Percentiles rank a stretch among this genome's conserved stretches.
Conservation (phyloP, 2,329 filamentous ascomycete species). For the Penicillium sp. region DNA sequence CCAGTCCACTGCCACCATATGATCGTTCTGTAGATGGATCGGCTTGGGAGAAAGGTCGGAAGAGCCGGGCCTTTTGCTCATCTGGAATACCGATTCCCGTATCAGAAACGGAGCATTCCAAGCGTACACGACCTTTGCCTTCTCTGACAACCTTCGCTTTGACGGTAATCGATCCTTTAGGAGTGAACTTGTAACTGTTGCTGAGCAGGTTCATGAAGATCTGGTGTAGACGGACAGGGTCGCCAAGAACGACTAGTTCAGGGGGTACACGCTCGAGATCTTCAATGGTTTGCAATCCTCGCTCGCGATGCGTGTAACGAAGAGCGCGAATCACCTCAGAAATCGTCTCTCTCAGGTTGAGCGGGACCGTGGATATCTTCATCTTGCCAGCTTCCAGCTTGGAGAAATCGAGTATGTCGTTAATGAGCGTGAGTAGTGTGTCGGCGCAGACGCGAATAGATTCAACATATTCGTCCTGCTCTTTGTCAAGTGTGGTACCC, state of each 20-base stretch:
- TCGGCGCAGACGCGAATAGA: constrained; percentile 69
- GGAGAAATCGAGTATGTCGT: constrained; percentile 87
- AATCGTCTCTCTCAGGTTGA: constrained; percentile 71
- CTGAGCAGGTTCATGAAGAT: constrained; percentile 80
- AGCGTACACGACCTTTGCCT: constrained; percentile 67
- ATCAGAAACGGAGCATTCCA: constrained; percentile 85
- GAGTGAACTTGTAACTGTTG: constrained; percentile 93
- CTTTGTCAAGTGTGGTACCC: constrained; percentile 56
- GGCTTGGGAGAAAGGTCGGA: constrained; percentile 90
- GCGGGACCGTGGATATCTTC: constrained; percentile 81
- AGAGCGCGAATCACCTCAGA: constrained; percentile 65
- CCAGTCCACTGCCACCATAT: constrained; percentile 88
- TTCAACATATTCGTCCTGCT: constrained; percentile 65
- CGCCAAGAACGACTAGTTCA: constrained; percentile 73
- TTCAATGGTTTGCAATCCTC: constrained; percentile 61
- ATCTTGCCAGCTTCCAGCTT: constrained; percentile 85
- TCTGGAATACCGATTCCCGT: constrained; percentile 89
- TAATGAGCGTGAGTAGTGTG: constrained; percentile 81
- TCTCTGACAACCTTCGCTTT: constrained; percentile 73
- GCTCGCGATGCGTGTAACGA: constrained; percentile 64
- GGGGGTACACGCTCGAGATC: constrained; percentile 64
- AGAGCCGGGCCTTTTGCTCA: constrained; percentile 75
- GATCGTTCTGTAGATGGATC: constrained; percentile 87
- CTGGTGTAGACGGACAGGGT: constrained; percentile 80
- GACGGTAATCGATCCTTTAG: constrained; percentile 82